Evolutionary conservation across 495 filamentous ascomycete species (phyloP).

Genomic region (Aspergillus steynii): DNA sequence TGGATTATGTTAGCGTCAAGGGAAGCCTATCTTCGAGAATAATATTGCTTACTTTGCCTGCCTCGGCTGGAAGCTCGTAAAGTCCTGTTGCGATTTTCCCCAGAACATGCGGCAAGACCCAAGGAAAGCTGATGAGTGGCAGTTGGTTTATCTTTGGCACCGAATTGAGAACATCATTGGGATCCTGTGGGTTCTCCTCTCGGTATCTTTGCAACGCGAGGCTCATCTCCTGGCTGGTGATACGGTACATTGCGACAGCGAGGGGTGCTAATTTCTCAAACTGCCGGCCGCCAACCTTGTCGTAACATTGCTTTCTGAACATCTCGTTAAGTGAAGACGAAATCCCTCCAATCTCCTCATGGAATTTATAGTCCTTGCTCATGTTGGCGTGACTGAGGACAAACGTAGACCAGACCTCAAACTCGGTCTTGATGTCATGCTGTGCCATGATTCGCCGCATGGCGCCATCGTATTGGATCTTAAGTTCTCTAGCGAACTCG

Average conservation of each 20-base stretch:
- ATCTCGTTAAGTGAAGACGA: conserved; percentile 60
- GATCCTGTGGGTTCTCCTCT: conserved; percentile 31
- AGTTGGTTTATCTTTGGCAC: conserved; percentile 44
- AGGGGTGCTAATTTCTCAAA: conserved; percentile 65
- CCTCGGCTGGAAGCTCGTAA: conserved; percentile 16
- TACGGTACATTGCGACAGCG: conserved; percentile 81
- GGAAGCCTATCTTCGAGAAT: not conserved
- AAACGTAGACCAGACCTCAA: conserved; percentile 87
- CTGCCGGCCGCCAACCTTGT: conserved; percentile 61
- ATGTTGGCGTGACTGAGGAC: conserved; percentile 67
- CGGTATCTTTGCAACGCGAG: conserved; percentile 44
- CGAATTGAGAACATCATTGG: conserved; percentile 25
- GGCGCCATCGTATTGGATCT: conserved; percentile 72
- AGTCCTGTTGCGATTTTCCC: conserved; percentile 64
- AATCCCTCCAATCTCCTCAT: conserved; percentile 76
- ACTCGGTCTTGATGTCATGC: conserved; percentile 82
- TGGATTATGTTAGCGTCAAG: not conserved
- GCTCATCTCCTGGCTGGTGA: conserved; percentile 71
- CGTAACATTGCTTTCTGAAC: conserved; percentile 63
- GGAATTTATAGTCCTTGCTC: conserved; percentile 76
- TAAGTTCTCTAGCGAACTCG: conserved; percentile 62
- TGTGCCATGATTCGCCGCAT: conserved; percentile 83
- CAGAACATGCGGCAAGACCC: conserved; percentile 77
- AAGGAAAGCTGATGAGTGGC: conserved; percentile 92
- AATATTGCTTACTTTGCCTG: no score